Percentiles rank a stretch among this genome's conserved stretches.
phyloP scores from a whole-genome alignment of 179 eudicot genomes.

The Gypsophila paniculata region DNA sequence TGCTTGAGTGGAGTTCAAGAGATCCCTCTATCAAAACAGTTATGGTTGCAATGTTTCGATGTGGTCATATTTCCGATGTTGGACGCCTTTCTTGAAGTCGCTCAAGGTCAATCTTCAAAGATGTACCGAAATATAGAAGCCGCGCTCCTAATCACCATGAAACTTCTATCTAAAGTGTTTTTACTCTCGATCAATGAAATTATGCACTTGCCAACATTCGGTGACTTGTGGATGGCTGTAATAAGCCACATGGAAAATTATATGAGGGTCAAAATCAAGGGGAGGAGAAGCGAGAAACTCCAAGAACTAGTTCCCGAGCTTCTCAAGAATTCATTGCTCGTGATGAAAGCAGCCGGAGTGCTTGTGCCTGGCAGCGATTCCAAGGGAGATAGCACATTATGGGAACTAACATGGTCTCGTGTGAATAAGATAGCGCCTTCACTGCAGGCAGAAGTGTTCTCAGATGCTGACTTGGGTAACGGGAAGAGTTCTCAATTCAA shows the following conservation, averaged over 20 bases:
- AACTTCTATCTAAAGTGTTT: slow-evolving; percentile 60
- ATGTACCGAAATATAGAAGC: slow-evolving; percentile 59
- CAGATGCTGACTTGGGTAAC: slow-evolving; percentile 28
- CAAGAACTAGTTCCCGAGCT: slow-evolving; percentile 60
- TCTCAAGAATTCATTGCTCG: slow-evolving; percentile 51
- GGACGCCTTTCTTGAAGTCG: slow-evolving; percentile 56
- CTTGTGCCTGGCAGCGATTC: slow-evolving; percentile 40
- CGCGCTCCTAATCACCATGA: slow-evolving; percentile 43
- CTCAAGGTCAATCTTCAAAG: slow-evolving; percentile 47
- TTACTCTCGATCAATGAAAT: slow-evolving; percentile 45
- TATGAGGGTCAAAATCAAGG: slow-evolving; percentile 58
- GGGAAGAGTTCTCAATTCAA: slow-evolving; percentile 9
- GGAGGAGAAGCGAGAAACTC: slow-evolving; percentile 55
- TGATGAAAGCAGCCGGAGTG: slow-evolving; percentile 51
- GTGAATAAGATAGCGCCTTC: slow-evolving; percentile 58
- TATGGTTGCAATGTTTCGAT: slow-evolving; percentile 67
- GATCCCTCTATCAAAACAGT: slow-evolving; percentile 32
- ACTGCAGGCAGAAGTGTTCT: slow-evolving; percentile 57
- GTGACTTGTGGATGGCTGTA: slow-evolving; percentile 55
- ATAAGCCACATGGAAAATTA: slow-evolving; percentile 53
- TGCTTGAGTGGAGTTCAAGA: slow-evolving; percentile 51
- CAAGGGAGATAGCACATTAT: slow-evolving; percentile 52
- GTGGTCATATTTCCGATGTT: slow-evolving; percentile 55
- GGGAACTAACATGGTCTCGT: slow-evolving; percentile 75
- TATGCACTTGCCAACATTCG: slow-evolving; percentile 40